Evolutionary conservation across 1,284 basidiomycete genomes (phyloP).

Genomic region (Cutaneotrichosporon sp.): DNA sequence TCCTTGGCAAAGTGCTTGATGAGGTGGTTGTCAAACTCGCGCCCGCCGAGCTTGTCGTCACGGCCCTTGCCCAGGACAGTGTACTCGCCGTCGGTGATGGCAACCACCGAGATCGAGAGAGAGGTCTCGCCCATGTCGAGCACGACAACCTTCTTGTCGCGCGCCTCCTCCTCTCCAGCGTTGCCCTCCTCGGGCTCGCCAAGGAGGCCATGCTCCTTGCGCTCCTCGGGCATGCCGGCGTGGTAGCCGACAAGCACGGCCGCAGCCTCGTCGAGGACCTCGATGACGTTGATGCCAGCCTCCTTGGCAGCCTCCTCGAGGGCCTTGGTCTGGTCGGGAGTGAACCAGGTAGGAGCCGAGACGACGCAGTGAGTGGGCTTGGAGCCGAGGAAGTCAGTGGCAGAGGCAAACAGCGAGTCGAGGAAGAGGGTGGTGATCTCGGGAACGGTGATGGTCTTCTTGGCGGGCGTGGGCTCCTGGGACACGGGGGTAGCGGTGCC

Average conservation of each 20-base stretch:
- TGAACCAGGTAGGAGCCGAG: conserved; percentile 75
- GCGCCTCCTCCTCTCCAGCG: conserved; percentile 53
- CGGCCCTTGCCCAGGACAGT: conserved; percentile 56
- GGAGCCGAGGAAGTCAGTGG: conserved; percentile 84
- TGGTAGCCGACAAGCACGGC: conserved; percentile 61
- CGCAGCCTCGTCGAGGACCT: conserved; percentile 78
- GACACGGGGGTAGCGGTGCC: conserved; percentile 65
- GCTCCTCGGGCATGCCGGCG: conserved; percentile 50
- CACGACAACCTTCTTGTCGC: conserved; percentile 60
- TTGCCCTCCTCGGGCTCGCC: conserved; percentile 53
- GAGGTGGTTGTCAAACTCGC: conserved; percentile 59
- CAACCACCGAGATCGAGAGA: conserved; percentile 57
- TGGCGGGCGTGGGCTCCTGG: conserved; percentile 71
- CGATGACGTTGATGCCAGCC: conserved; percentile 79
- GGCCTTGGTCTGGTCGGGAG: conserved; percentile 67
- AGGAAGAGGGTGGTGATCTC: conserved; percentile 88
- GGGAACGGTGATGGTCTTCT: conserved; percentile 75
- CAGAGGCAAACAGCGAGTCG: conserved; percentile 77
- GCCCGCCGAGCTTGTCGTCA: conserved; percentile 58
- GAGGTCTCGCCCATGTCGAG: conserved; percentile 63
- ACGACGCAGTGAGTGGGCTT: conserved; percentile 80
- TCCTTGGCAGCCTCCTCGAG: conserved; percentile 72
- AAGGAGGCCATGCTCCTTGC: conserved; percentile 49
- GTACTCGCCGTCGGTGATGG: conserved; percentile 59
- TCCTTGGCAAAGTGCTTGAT: conserved; percentile 93